Evolutionary conservation across 1,284 basidiomycete species (phyloP).

Genomic region (Vanrija sp.): DNA sequence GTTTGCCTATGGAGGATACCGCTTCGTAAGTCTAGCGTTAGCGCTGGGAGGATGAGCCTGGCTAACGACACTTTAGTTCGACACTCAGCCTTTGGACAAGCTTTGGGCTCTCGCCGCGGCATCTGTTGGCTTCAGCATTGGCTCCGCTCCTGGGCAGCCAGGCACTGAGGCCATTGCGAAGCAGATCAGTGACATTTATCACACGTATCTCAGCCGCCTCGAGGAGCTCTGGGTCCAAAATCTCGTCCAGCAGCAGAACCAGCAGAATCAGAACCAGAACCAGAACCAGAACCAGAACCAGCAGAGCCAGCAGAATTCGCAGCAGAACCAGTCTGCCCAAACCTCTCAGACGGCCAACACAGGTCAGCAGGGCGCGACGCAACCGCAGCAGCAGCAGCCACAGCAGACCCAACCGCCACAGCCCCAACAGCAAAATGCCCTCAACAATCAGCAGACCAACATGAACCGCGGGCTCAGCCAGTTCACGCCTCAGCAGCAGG

Average conservation of each 20-base stretch:
- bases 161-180: slow-evolving; percentile 7
- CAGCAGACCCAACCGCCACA: not conserved
- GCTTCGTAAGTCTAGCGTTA: slow-evolving; percentile 4
- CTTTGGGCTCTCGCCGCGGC: slow-evolving; percentile 10
- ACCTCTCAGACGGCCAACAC: not conserved
- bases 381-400: not conserved
- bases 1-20: slow-evolving; percentile 15
- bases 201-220: slow-evolving; percentile 4
- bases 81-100: slow-evolving; percentile 13
- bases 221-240: slow-evolving; percentile 16
- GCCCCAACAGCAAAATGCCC: slow-evolving; percentile 1
- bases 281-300: not conserved
- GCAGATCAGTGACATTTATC: slow-evolving; percentile 16
- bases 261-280: not conserved
- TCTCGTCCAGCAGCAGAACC: slow-evolving; percentile 7
- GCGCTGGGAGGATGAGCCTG: too few species aligned
- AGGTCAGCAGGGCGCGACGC: not conserved
- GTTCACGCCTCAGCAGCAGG: slow-evolving; percentile 7
- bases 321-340: not conserved
- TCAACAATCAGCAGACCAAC: slow-evolving; percentile 2
- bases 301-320: not conserved
- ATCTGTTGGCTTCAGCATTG: slow-evolving; percentile 7
- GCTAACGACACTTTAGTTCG: slow-evolving; percentile 3
- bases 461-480: not conserved
- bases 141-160: slow-evolving; percentile 1